phyloP scores from a whole-genome alignment of 495 filamentous ascomycete genomes.

The Tuber aestivum region DNA sequence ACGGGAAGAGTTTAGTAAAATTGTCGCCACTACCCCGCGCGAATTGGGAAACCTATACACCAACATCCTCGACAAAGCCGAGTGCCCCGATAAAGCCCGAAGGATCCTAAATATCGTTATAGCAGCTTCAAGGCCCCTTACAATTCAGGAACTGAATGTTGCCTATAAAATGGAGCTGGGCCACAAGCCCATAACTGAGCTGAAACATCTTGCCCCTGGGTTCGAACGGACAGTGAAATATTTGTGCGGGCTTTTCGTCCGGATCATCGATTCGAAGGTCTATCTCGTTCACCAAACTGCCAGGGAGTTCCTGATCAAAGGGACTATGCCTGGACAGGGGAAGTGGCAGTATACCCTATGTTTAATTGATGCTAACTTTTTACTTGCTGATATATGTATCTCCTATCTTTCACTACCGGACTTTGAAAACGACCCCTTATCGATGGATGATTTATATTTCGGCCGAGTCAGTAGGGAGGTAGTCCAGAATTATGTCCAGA shows the following conservation, averaged over 20 bases:
- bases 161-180: constrained; percentile 42
- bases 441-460: background rate
- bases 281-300: constrained; percentile 16
- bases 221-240: background rate
- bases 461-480: too few species aligned
- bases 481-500: background rate
- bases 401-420: constrained; percentile 11
- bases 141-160: constrained; percentile 45
- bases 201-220: background rate
- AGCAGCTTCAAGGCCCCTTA: constrained; percentile 38
- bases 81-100: background rate
- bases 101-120: too few species aligned
- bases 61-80: constrained; percentile 40
- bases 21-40: constrained; percentile 1
- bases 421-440: constrained; percentile 17
- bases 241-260: too few species aligned
- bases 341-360: too few species aligned
- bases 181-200: too few species aligned
- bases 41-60: constrained; percentile 42
- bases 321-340: background rate
- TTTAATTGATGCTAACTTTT: constrained; percentile 7
- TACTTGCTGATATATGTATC: constrained; percentile 15
- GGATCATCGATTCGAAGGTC: too few species aligned
- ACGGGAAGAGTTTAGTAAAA: constrained; percentile 26
- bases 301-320: constrained; percentile 16